phyloP scores from a whole-genome alignment of 1,284 basidiomycete genomes.

The Spongiforma sp. region DNA sequence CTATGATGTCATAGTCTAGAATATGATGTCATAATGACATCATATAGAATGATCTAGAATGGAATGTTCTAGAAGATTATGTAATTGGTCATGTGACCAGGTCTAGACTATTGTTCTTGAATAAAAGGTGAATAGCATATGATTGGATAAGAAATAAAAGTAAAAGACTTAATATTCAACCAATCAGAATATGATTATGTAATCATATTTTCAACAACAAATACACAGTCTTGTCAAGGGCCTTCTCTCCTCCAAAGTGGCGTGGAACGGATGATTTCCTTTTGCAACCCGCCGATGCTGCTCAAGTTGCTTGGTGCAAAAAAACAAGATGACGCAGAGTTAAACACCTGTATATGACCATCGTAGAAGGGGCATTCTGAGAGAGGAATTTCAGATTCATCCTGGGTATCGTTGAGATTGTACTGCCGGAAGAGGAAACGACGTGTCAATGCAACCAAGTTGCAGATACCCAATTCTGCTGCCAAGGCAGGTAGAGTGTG shows the following conservation, averaged over 20 bases:
- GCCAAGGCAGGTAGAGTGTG: neutral
- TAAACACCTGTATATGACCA: conserved; percentile 3
- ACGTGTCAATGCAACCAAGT: neutral
- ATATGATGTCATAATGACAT: too few relatives aligned
- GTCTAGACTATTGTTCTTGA: too few relatives aligned
- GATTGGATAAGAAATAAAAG: too few relatives aligned
- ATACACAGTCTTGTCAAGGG: neutral
- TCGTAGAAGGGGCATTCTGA: conserved; percentile 5
- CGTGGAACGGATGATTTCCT: neutral
- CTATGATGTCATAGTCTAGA: too few relatives aligned
- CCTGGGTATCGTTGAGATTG: neutral
- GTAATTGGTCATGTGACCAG: too few relatives aligned
- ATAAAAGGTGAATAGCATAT: too few relatives aligned
- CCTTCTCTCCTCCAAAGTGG: neutral
- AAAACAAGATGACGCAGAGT: conserved; percentile 7
- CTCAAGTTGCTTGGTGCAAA: conserved; percentile 11
- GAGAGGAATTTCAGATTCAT: conserved; percentile 5
- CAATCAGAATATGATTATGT: too few relatives aligned
- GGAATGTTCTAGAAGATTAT: too few relatives aligned
- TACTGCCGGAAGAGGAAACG: conserved; percentile 11
- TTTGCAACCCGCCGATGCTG: conserved; percentile 8
- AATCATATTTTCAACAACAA: too few relatives aligned
- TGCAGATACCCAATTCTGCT: neutral
- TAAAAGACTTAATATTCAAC: too few relatives aligned
- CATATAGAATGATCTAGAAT: too few relatives aligned